These are phyloP conservation scores for Epichloe hybrida DNA, from an alignment of 2,329 filamentous ascomycete species.

Conservation along the genomic window DNA sequence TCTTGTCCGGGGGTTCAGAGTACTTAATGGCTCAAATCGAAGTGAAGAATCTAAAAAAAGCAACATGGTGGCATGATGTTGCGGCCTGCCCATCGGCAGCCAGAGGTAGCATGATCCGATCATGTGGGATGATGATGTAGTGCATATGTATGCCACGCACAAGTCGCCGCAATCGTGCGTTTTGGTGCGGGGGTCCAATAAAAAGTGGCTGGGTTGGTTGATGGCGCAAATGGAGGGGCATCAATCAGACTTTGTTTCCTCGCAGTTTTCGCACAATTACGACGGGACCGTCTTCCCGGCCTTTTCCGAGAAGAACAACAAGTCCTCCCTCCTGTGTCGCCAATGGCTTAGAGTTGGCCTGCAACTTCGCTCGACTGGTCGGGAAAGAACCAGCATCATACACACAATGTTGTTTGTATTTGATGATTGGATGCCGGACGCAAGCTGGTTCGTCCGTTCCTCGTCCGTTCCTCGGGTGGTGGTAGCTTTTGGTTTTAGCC, in stretches of 20 bases:
- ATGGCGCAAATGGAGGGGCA: neutral
- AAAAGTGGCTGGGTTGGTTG: neutral
- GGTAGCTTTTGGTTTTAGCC: no score
- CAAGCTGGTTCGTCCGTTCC: neutral
- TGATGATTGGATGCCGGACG: neutral
- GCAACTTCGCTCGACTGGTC: neutral
- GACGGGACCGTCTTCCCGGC: neutral
- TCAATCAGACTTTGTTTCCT: no score
- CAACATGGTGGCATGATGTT: neutral
- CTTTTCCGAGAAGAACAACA: neutral
- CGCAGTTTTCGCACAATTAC: neutral
- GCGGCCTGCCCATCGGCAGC: neutral
- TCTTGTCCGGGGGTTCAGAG: no score
- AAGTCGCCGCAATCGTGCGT: neutral
- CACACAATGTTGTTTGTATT: no score
- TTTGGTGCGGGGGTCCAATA: neutral
- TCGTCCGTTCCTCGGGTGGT: no score
- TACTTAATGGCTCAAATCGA: neutral
- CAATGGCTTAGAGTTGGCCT: neutral
- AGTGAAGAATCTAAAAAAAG: neutral
- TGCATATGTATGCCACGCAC: neutral
- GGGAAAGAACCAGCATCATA: no score
- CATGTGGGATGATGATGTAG: slow-evolving; percentile 1
- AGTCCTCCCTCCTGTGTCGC: neutral
- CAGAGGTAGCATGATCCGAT: neutral